phyloP scores from a whole-genome alignment of 164 flowering plant species.

The Umbellularia californica region DNA sequence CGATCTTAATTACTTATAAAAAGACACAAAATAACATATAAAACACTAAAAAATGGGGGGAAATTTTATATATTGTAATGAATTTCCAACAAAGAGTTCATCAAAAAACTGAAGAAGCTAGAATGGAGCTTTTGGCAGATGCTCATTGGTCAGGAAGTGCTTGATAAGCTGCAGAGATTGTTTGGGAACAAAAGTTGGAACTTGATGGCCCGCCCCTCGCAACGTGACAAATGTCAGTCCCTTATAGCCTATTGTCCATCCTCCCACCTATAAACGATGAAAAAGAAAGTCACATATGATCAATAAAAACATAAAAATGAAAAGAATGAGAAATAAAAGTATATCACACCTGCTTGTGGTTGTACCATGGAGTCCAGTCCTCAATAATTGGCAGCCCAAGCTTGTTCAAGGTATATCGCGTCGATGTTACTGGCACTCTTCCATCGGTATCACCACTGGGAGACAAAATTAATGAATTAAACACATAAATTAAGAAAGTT shows the following conservation, averaged over 20 bases:
- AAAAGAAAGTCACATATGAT: too few relatives aligned
- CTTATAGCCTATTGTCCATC: slow-evolving; percentile 33
- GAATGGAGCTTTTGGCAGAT: slow-evolving; percentile 26
- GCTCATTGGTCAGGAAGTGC: slow-evolving; percentile 32
- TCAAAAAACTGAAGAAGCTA: not conserved
- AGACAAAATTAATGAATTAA: not conserved
- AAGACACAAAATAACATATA: too few relatives aligned
- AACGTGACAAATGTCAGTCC: slow-evolving; percentile 39
- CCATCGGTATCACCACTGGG: slow-evolving; percentile 17
- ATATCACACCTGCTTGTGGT: slow-evolving; percentile 3
- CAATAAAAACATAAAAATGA: not conserved
- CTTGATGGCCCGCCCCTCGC: slow-evolving; percentile 38
- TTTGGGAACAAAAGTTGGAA: slow-evolving; percentile 35
- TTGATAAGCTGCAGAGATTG: slow-evolving; percentile 39
- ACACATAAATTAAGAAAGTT: too few relatives aligned
- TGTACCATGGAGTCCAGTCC: slow-evolving; percentile 18
- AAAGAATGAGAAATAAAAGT: not conserved
- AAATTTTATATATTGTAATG: not conserved
- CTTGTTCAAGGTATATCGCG: slow-evolving; percentile 13
- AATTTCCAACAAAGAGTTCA: too few relatives aligned
- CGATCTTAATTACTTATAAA: too few relatives aligned
- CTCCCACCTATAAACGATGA: slow-evolving; percentile 23
- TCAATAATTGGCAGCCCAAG: slow-evolving; percentile 9
- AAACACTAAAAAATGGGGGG: too few relatives aligned
- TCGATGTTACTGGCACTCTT: slow-evolving; percentile 11